These are phyloP conservation scores for Acacia acuminata DNA, from an alignment of 306 rosid species.

Conservation along the genomic window DNA sequence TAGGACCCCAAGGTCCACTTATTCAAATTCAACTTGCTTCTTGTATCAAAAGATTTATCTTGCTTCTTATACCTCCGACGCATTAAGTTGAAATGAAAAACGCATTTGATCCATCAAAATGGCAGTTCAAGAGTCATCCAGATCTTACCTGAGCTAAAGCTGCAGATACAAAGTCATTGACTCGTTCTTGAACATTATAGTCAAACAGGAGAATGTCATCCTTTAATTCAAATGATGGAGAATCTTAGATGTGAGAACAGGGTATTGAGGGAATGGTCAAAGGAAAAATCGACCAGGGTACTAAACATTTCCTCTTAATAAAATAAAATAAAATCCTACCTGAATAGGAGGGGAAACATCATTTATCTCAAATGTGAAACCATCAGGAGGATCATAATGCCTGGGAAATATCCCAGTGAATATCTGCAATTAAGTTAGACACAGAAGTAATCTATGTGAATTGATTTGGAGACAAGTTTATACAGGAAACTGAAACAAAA, in stretches of 20 bases:
- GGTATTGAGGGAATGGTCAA: neutral
- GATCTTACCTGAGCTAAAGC: constrained; percentile 60
- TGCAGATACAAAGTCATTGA: constrained; percentile 52
- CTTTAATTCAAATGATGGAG: constrained; percentile 41
- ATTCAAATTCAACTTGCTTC: constrained; percentile 10
- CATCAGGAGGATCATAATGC: constrained; percentile 92
- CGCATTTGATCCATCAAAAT: constrained; percentile 21
- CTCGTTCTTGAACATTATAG: constrained; percentile 53
- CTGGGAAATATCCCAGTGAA: constrained; percentile 80
- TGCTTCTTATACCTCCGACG: constrained; percentile 13
- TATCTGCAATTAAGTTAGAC: constrained; percentile 51
- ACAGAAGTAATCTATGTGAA: constrained; percentile 13
- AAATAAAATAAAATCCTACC: constrained; percentile 28
- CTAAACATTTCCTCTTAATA: neutral
- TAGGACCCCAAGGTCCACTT: neutral
- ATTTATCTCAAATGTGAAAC: constrained; percentile 78
- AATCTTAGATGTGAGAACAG: constrained; percentile 26
- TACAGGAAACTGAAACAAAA: neutral
- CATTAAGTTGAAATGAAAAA: constrained; percentile 17
- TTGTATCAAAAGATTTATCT: neutral
- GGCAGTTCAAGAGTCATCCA: constrained; percentile 33
- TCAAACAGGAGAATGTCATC: constrained; percentile 55
- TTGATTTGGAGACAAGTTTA: neutral
- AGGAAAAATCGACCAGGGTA: constrained; percentile 1
- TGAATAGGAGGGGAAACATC: constrained; percentile 75